Conservation (phyloP, 106 monocot genomes). For the Dendrobium chrysotoxum region DNA sequence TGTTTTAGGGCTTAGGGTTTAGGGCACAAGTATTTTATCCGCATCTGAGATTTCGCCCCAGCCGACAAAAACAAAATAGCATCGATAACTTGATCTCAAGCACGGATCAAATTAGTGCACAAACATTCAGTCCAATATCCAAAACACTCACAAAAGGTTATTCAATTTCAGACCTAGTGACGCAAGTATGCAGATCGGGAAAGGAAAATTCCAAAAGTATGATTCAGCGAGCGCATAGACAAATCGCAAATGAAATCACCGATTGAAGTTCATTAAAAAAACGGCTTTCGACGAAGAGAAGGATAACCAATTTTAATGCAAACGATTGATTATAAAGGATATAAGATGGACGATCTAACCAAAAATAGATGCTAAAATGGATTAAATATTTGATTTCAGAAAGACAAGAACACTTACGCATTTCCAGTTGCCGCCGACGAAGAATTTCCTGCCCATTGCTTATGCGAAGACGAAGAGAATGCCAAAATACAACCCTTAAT, state of each 20-base stretch:
- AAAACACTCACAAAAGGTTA: neutral
- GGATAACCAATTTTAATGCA: neutral
- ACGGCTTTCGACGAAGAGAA: neutral
- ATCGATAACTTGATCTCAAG: neutral
- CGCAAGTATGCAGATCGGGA: neutral
- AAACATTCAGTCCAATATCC: neutral
- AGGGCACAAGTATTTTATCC: too few relatives aligned
- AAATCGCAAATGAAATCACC: neutral
- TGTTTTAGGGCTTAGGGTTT: too few relatives aligned
- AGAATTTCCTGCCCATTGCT: conserved; percentile 85
- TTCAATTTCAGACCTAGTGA: neutral
- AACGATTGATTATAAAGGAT: neutral
- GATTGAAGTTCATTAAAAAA: neutral
- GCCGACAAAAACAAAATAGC: neutral
- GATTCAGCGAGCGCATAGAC: neutral
- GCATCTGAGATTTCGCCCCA: too few relatives aligned
- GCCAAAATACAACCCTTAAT: neutral
- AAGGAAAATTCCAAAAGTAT: neutral
- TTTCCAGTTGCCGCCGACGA: conserved; percentile 99
- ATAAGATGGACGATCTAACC: neutral
- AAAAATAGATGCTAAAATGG: neutral
- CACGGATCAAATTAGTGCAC: neutral
- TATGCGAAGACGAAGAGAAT: neutral
- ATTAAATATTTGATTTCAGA: neutral
- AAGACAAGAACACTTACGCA: conserved; percentile 42